Percentiles rank a stretch among this genome's conserved stretches.
Conservation (phyloP, 2,329 filamentous ascomycete genomes). For the Fusarium decemcellulare region DNA sequence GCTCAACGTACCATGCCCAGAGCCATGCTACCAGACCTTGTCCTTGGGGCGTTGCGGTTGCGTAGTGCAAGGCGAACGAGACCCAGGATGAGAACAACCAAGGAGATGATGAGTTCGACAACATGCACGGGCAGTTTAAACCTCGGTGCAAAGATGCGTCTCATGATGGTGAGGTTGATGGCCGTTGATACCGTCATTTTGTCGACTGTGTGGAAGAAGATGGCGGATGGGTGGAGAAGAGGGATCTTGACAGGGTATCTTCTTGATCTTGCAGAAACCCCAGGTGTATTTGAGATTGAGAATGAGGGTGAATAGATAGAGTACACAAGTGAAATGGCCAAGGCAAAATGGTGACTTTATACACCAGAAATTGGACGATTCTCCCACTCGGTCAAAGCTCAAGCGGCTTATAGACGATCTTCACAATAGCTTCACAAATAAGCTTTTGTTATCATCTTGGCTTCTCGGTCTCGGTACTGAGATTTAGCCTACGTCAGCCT, state of each 20-base stretch:
- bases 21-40: conserved; percentile 9
- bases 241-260: too few relatives aligned
- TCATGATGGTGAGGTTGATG: neutral
- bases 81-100: conserved; percentile 4
- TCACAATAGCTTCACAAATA: too few relatives aligned
- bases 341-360: too few relatives aligned
- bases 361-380: too few relatives aligned
- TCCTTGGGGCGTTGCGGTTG: conserved; percentile 8
- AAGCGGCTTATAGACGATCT: too few relatives aligned
- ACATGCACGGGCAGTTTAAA: conserved; percentile 8
- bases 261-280: too few relatives aligned
- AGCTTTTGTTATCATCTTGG: neutral
- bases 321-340: neutral
- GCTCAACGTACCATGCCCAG: neutral
- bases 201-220: neutral
- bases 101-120: conserved; percentile 1
- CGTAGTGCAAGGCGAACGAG: conserved; percentile 1
- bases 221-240: too few relatives aligned
- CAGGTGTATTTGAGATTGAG: too few relatives aligned
- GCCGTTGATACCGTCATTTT: neutral
- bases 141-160: neutral
- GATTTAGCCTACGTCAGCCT: neutral
- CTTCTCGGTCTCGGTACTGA: neutral
- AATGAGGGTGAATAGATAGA: neutral
- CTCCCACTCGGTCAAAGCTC: too few relatives aligned